A percentile compares a stretch with the other conserved stretches of the same genome.
phyloP scores from a whole-genome alignment of 345 rosid species.

The Eucalyptus urophylla region DNA sequence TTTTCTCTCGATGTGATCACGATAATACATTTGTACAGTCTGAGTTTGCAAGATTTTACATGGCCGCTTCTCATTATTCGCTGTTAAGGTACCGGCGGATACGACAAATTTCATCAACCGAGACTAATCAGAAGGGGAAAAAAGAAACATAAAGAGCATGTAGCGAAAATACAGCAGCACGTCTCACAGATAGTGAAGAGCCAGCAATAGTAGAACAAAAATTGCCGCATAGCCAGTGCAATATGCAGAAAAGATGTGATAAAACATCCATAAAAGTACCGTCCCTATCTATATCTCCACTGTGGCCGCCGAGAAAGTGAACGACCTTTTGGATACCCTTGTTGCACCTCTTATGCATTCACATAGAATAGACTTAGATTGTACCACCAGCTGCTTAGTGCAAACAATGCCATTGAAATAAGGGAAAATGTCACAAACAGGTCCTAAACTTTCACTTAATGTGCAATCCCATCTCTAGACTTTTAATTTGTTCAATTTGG shows the following conservation, averaged over 20 bases:
- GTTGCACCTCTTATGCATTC: background rate
- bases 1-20: background rate
- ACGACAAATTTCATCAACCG: background rate
- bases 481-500: too few species aligned
- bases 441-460: too few species aligned
- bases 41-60: background rate
- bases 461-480: too few species aligned
- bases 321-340: background rate
- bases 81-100: background rate
- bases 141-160: background rate
- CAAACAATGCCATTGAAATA: background rate
- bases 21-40: background rate
- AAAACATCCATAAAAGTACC: background rate
- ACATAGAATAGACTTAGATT: background rate
- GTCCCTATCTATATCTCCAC: background rate
- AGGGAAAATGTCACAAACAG: too few species aligned
- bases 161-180: background rate
- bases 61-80: background rate
- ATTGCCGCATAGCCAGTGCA: background rate
- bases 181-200: background rate
- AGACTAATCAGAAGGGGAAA: background rate
- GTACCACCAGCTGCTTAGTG: background rate
- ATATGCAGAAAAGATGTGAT: background rate
- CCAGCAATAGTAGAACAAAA: background rate
- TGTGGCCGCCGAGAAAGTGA: background rate